Conservation (phyloP, 345 rosid species). For the Noccaea caerulescens region DNA sequence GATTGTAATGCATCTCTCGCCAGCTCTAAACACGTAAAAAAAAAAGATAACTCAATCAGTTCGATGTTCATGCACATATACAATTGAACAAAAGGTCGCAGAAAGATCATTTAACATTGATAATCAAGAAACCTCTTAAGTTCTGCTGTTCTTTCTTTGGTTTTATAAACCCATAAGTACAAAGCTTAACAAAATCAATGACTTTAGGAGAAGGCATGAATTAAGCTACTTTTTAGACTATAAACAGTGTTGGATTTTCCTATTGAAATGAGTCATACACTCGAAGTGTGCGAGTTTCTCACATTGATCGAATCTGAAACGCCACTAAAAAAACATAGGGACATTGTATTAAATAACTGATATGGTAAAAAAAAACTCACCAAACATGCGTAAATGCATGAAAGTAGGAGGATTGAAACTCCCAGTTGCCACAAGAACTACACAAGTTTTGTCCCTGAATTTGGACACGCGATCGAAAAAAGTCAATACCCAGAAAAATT, state of each 20-base stretch:
- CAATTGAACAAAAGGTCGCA: no score
- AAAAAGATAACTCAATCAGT: constrained; percentile 33
- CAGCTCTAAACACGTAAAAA: constrained; percentile 55
- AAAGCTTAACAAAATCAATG: constrained; percentile 20
- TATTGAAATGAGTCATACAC: constrained; percentile 14
- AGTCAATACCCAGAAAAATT: constrained; percentile 2
- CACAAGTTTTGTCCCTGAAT: constrained; percentile 52
- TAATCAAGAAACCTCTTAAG: constrained; percentile 9
- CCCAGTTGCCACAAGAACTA: constrained; percentile 81
- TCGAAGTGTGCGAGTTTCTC: background rate
- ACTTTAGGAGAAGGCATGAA: constrained; percentile 2
- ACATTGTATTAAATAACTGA: background rate
- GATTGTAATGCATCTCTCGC: constrained; percentile 76
- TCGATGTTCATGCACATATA: no score
- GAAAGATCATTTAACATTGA: background rate
- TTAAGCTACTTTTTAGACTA: background rate
- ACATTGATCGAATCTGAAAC: background rate
- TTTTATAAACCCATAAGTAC: constrained; percentile 3
- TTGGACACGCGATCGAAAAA: constrained; percentile 2
- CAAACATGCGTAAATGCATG: constrained; percentile 95
- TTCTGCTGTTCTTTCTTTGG: background rate
- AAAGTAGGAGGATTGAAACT: constrained; percentile 97
- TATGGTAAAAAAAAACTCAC: constrained; percentile 46
- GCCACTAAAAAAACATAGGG: background rate
- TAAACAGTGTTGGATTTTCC: constrained; percentile 2